Evolutionary conservation across 495 filamentous ascomycete genomes (phyloP).

Genomic region (Oidiodendron maius): DNA sequence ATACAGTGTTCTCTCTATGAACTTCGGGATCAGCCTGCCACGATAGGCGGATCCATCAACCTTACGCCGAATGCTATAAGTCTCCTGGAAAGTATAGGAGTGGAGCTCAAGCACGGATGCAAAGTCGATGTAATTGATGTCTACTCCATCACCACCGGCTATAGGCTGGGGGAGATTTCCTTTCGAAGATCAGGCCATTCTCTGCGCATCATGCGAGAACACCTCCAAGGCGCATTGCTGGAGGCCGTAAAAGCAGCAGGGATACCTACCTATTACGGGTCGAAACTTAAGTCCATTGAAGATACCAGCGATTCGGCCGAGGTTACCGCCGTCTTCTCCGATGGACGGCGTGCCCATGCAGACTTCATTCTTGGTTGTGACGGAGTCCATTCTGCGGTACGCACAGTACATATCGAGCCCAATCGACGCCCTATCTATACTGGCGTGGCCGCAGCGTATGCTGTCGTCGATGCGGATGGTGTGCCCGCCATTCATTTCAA

Average conservation of each 20-base stretch:
- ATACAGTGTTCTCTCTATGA: slow-evolving; percentile 48
- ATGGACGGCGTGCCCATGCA: slow-evolving; percentile 38
- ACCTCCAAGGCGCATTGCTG: slow-evolving; percentile 41
- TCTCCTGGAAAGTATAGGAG: slow-evolving; percentile 50
- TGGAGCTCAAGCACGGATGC: slow-evolving; percentile 36
- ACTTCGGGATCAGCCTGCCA: slow-evolving; percentile 47
- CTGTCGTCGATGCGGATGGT: slow-evolving; percentile 30
- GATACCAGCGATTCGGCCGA: slow-evolving; percentile 19
- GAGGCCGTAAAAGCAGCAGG: slow-evolving; percentile 23
- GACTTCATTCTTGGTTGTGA: slow-evolving; percentile 58
- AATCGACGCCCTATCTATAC: slow-evolving; percentile 46
- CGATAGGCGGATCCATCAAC: slow-evolving; percentile 57
- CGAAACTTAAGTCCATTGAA: slow-evolving; percentile 19
- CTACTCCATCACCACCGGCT: slow-evolving; percentile 45
- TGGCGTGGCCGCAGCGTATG: slow-evolving; percentile 50
- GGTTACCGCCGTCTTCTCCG: slow-evolving; percentile 44
- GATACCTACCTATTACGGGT: slow-evolving; percentile 27
- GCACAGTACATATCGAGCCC: slow-evolving; percentile 47
- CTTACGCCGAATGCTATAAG: slow-evolving; percentile 55
- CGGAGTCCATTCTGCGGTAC: slow-evolving; percentile 54
- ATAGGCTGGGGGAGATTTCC: slow-evolving; percentile 37
- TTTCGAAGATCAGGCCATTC: slow-evolving; percentile 38
- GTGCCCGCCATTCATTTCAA: slow-evolving; percentile 25
- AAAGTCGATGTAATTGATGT: slow-evolving; percentile 34
- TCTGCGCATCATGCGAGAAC: slow-evolving; percentile 41